These are phyloP conservation scores for Roridomyces roridus DNA, from an alignment of 768 basidiomycete species.

Conservation along the genomic window DNA sequence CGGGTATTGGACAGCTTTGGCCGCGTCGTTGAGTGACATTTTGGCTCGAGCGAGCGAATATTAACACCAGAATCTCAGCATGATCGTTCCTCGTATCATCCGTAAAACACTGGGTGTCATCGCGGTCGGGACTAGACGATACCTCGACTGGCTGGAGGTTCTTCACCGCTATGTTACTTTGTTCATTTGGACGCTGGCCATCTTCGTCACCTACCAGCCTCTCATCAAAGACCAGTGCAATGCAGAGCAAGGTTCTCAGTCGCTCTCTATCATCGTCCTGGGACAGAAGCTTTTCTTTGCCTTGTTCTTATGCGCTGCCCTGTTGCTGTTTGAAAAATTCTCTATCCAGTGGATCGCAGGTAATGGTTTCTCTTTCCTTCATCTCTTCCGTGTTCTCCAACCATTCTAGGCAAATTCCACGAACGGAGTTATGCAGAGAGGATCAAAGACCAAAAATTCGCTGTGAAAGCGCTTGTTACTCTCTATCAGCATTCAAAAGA, in stretches of 20 bases:
- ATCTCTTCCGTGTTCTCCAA: background rate
- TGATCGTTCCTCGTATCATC: constrained; percentile 57
- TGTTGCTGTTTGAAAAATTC: constrained; percentile 84
- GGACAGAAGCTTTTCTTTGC: constrained; percentile 77
- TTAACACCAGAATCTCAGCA: constrained; percentile 35
- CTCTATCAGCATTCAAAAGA: constrained; percentile 84
- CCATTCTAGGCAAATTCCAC: constrained; percentile 64
- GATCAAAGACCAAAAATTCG: constrained; percentile 83
- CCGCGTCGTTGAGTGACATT: constrained; percentile 56
- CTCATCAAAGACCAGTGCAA: constrained; percentile 51
- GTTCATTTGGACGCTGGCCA: constrained; percentile 65
- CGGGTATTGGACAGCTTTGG: constrained; percentile 83
- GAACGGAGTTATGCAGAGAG: constrained; percentile 82
- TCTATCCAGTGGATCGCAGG: constrained; percentile 85
- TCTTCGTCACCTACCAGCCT: constrained; percentile 79
- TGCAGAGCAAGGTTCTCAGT: constrained; percentile 35
- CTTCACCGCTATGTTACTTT: constrained; percentile 72
- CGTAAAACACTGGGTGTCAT: constrained; percentile 75
- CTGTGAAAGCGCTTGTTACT: constrained; percentile 70
- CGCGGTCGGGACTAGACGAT: constrained; percentile 71
- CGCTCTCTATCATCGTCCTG: constrained; percentile 53
- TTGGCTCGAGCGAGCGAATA: constrained; percentile 17
- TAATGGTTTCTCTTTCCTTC: background rate
- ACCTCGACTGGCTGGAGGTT: constrained; percentile 79
- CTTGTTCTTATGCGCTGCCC: constrained; percentile 66